Conservation (phyloP, 2,329 filamentous ascomycete species). For the Cadophora sp. region DNA sequence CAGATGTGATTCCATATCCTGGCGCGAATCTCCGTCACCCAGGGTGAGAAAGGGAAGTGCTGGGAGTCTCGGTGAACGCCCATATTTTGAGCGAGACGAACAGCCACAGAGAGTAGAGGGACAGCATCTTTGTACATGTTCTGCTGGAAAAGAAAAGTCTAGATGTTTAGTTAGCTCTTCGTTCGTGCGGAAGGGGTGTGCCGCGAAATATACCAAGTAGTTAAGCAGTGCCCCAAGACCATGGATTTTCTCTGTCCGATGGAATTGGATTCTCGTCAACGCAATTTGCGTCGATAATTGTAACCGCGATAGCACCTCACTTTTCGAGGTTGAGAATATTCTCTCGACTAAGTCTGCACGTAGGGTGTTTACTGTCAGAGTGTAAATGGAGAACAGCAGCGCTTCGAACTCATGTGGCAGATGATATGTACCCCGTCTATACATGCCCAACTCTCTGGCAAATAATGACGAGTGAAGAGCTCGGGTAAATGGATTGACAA, state of each 20-base stretch:
- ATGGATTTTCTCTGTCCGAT: slow-evolving; percentile 31
- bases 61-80: slow-evolving; percentile 65
- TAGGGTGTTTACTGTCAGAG: slow-evolving; percentile 63
- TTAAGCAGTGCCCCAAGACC: slow-evolving; percentile 31
- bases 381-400: slow-evolving; percentile 70
- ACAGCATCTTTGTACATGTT: slow-evolving; percentile 66
- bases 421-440: slow-evolving; percentile 53
- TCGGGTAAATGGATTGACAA: slow-evolving; percentile 72
- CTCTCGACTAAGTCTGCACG: slow-evolving; percentile 55
- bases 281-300: slow-evolving; percentile 26
- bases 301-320: slow-evolving; percentile 23
- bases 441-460: slow-evolving; percentile 67
- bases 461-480: slow-evolving; percentile 70
- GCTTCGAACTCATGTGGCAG: slow-evolving; percentile 60
- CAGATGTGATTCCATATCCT: slow-evolving; percentile 34
- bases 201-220: slow-evolving; percentile 29
- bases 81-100: slow-evolving; percentile 70
- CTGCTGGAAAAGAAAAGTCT: slow-evolving; percentile 38
- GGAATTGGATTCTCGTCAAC: slow-evolving; percentile 33
- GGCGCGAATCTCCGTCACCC: slow-evolving; percentile 34
- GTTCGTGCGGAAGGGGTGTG: background rate
- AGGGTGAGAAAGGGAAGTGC: slow-evolving; percentile 36
- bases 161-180: background rate
- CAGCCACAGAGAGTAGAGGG: slow-evolving; percentile 67
- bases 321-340: slow-evolving; percentile 35